phyloP scores from a whole-genome alignment of 2,329 filamentous ascomycete genomes.

The Aspergillus pseudotamarii region DNA sequence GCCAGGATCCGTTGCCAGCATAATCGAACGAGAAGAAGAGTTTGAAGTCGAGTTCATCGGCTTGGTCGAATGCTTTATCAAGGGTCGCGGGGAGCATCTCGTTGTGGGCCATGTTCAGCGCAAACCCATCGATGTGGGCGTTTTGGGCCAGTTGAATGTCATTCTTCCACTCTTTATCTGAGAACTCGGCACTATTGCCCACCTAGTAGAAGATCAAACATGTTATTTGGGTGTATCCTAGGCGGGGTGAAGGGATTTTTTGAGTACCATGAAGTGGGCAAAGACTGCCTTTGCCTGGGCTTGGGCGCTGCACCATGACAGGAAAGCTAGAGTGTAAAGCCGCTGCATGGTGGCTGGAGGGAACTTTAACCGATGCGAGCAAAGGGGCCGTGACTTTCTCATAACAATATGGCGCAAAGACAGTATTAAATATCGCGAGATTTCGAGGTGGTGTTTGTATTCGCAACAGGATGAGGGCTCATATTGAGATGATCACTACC shows the following conservation, averaged over 20 bases:
- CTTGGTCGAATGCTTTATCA: slow-evolving; percentile 26
- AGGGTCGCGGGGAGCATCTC: slow-evolving; percentile 26
- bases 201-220: slow-evolving; percentile 37
- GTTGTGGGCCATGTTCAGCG: slow-evolving; percentile 39
- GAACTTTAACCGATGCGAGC: too few relatives aligned
- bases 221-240: not conserved
- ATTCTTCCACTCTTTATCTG: slow-evolving; percentile 25
- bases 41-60: slow-evolving; percentile 29
- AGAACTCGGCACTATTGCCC: slow-evolving; percentile 18
- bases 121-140: slow-evolving; percentile 44
- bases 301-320: not conserved
- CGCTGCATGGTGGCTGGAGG: not conserved
- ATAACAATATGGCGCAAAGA: not conserved
- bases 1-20: slow-evolving; percentile 34
- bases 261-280: slow-evolving; percentile 32
- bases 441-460: not conserved
- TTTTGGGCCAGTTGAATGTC: slow-evolving; percentile 39
- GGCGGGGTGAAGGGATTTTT: not conserved
- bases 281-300: slow-evolving; percentile 27
- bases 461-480: not conserved
- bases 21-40: slow-evolving; percentile 45
- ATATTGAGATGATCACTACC: not conserved
- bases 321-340: not conserved
- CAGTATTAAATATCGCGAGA: not conserved
- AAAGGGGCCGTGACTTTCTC: not conserved